Conservation (phyloP, 352 stramenopile species). For the Pythium folliculosum region DNA sequence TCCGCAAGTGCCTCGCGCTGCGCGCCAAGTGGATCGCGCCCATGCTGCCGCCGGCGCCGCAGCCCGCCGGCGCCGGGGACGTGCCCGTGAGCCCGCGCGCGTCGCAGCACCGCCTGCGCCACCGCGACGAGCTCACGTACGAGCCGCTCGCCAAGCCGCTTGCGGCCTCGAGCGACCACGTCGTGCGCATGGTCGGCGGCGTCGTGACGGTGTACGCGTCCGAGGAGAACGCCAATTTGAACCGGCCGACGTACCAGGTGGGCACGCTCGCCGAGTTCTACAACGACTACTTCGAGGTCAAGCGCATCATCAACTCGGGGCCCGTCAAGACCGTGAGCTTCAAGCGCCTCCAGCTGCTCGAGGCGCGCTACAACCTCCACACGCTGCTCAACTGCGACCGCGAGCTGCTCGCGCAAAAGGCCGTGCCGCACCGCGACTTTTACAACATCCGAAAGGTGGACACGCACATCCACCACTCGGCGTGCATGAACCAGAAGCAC, state of each 20-base stretch:
- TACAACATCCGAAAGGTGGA: conserved; percentile 99
- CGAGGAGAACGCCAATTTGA: conserved; percentile 16
- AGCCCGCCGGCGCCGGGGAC: not conserved
- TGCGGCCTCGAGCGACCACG: conserved; percentile 49
- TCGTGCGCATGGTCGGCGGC: conserved; percentile 57
- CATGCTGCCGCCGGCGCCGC: conserved; percentile 31
- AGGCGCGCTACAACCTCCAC: conserved; percentile 96
- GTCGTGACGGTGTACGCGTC: conserved; percentile 53
- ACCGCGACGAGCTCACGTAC: conserved; percentile 76
- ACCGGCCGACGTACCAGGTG: conserved; percentile 42
- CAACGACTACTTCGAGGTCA: conserved; percentile 75
- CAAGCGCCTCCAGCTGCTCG: conserved; percentile 89
- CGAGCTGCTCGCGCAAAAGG: conserved; percentile 95
- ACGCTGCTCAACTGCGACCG: conserved; percentile 94
- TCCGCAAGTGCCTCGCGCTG: conserved; percentile 74
- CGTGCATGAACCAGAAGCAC: conserved; percentile 97
- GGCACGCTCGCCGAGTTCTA: conserved; percentile 66
- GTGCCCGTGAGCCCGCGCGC: conserved; percentile 42
- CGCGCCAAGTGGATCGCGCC: conserved; percentile 72
- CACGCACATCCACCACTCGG: conserved; percentile 98
- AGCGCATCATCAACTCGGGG: conserved; percentile 86
- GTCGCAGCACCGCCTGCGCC: conserved; percentile 42
- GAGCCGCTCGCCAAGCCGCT: conserved; percentile 52
- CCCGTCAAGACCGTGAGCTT: conserved; percentile 87
- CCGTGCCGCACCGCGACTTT: conserved; percentile 97